Evolutionary conservation across 305 asterid species (phyloP), one percentile per base, ranked within the genome.

Genomic region (Stenogyne calaminthoides): DNA sequence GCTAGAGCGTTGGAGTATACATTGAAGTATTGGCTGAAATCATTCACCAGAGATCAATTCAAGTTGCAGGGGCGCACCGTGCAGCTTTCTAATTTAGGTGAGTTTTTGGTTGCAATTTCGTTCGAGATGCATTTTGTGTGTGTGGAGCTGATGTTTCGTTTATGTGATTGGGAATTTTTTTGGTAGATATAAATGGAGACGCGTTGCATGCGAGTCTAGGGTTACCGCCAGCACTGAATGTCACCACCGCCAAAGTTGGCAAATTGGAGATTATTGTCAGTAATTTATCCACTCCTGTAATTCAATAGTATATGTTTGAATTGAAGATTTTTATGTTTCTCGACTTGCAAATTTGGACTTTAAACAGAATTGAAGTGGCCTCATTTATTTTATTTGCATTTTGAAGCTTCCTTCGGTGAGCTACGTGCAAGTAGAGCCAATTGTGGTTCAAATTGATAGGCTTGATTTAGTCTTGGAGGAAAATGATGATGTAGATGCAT

Each of bases 151-250:
- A 63, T 12, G 69, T 46, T 70, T 42, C 55, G 36, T 22, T 19
- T 64, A 0, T 34, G 1, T 61, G 11, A 67, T 67, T 73, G 76
- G 57, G 70, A 19, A 12, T 19, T 20, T 75, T 71, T 79, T 51
- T 69, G 75, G 82, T 71, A 95, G 99, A 95, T 80, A 84, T 95
- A 66, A 86, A 92, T 74, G 98, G 98, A 63, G 99, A 95, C 64
- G 96, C 99, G 29, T 68, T 95, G 80, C 98, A 95, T 74, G 98
- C 98, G n/a, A 92, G 99, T 77, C 72, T 92, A n/a, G 99, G 99
- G 60, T 87, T 95, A 64, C 99, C 99, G 16, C 96, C 97, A 47
- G 98, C 98, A 67, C 72, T 95, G 76, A 88, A 88, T 82, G 99
- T 95, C 58, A 76, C 96, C 73, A 85, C 91, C 5, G 99, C 98